phyloP scores from a whole-genome alignment of 164 flowering plant species.

The Vitis amurensis region DNA sequence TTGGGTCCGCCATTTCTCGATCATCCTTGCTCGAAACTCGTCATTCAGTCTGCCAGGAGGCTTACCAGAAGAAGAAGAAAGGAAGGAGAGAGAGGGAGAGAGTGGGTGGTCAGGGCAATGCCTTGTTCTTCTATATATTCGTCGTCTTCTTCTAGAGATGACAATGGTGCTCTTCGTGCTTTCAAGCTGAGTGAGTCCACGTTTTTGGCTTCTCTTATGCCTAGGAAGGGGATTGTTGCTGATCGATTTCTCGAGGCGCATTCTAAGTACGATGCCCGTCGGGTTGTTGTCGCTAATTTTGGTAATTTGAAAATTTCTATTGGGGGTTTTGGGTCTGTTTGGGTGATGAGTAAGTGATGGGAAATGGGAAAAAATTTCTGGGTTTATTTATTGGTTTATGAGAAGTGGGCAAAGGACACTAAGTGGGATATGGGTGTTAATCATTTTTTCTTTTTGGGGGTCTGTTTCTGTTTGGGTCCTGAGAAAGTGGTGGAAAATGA shows the following conservation, averaged over 20 bases:
- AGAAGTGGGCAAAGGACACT: neutral
- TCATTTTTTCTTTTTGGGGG: too few relatives aligned
- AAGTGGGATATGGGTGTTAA: neutral
- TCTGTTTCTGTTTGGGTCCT: too few relatives aligned
- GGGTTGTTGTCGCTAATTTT: conserved; percentile 74
- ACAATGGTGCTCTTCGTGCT: conserved; percentile 38
- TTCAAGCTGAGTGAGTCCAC: conserved; percentile 70
- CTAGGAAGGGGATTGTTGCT: conserved; percentile 78
- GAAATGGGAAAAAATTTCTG: neutral
- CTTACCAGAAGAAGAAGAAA: neutral
- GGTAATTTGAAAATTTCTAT: conserved; percentile 37
- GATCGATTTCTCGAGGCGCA: conserved; percentile 71
- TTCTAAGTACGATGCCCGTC: conserved; percentile 73
- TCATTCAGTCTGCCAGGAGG: neutral
- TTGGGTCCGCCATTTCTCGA: too few relatives aligned
- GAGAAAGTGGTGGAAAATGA: too few relatives aligned
- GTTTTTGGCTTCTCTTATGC: conserved; percentile 84
- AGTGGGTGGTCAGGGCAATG: conserved; percentile 47
- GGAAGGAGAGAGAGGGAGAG: neutral
- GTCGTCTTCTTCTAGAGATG: conserved; percentile 13
- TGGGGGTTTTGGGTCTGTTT: neutral
- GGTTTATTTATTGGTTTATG: neutral
- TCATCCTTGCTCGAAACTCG: too few relatives aligned
- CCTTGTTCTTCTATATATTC: conserved; percentile 31
- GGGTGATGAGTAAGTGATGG: neutral